phyloP scores from a whole-genome alignment of 345 rosid species.

The Garcia nutans region DNA sequence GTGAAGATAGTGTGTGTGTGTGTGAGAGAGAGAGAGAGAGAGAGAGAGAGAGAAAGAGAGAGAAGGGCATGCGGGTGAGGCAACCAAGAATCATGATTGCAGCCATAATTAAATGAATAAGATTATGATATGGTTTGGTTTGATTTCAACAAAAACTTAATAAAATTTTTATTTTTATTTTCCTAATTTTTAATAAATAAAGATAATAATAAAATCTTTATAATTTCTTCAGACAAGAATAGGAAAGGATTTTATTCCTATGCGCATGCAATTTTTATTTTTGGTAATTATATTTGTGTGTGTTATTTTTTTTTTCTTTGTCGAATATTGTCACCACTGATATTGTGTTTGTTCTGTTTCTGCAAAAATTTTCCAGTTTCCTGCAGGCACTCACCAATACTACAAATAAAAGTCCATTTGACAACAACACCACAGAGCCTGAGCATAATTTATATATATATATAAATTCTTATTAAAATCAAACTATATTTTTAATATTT shows the following conservation, averaged over 20 bases:
- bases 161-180: background rate
- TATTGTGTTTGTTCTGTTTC: too few relatives aligned
- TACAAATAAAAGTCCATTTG: background rate
- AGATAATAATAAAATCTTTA: constrained; percentile 4
- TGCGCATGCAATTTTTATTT: constrained; percentile 45
- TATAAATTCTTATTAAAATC: too few relatives aligned
- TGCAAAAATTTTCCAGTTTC: too few relatives aligned
- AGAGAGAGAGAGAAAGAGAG: too few relatives aligned
- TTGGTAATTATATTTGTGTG: background rate
- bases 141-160: background rate
- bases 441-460: too few relatives aligned
- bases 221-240: constrained; percentile 33
- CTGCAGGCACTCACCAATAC: background rate
- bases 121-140: constrained; percentile 24
- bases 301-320: background rate
- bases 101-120: constrained; percentile 68
- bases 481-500: too few relatives aligned
- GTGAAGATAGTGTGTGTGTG: constrained; percentile 30
- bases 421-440: background rate
- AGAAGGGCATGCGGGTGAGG: constrained; percentile 93
- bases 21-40: too few relatives aligned
- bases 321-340: background rate
- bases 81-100: constrained; percentile 97
- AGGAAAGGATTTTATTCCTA: constrained; percentile 44
- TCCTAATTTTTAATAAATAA: background rate